These are phyloP conservation scores for Venturia aucupariae DNA, from an alignment of 2,329 filamentous ascomycete genomes.

Conservation along the genomic window DNA sequence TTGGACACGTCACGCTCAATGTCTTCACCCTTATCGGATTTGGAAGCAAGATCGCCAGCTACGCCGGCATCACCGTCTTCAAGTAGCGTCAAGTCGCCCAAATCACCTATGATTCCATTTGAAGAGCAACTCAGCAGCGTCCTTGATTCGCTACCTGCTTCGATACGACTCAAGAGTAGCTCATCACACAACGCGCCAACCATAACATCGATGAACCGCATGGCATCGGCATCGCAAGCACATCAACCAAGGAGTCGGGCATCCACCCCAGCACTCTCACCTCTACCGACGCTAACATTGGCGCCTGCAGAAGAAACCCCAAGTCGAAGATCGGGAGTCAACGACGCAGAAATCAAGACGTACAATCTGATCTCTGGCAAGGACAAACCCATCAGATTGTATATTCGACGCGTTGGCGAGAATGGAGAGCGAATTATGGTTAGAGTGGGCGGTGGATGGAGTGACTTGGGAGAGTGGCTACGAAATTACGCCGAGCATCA, in stretches of 20 bases:
- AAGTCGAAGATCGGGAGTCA: constrained; percentile 24
- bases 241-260: constrained; percentile 30
- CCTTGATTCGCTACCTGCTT: constrained; percentile 56
- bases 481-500: constrained; percentile 91
- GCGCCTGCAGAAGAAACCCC: constrained; percentile 18
- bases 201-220: constrained; percentile 23
- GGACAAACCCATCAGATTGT: constrained; percentile 85
- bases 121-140: constrained; percentile 16
- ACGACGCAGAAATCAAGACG: constrained; percentile 64
- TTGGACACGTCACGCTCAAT: background rate
- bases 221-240: background rate
- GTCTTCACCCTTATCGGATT: constrained; percentile 7
- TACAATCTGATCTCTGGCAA: constrained; percentile 85
- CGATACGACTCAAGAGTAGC: constrained; percentile 62
- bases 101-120: constrained; percentile 12
- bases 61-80: background rate
- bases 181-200: constrained; percentile 26
- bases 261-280: constrained; percentile 16
- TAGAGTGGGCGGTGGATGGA: constrained; percentile 95
- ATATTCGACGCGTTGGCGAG: constrained; percentile 86
- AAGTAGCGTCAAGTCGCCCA: constrained; percentile 11
- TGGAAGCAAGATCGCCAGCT: background rate
- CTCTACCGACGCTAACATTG: constrained; percentile 13
- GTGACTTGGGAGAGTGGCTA: constrained; percentile 88
- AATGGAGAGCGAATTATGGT: constrained; percentile 93